Evolutionary conservation across 2,329 filamentous ascomycete genomes (phyloP), one percentile per base, ranked within the genome.

Genomic region (Venturia oleaginea): DNA sequence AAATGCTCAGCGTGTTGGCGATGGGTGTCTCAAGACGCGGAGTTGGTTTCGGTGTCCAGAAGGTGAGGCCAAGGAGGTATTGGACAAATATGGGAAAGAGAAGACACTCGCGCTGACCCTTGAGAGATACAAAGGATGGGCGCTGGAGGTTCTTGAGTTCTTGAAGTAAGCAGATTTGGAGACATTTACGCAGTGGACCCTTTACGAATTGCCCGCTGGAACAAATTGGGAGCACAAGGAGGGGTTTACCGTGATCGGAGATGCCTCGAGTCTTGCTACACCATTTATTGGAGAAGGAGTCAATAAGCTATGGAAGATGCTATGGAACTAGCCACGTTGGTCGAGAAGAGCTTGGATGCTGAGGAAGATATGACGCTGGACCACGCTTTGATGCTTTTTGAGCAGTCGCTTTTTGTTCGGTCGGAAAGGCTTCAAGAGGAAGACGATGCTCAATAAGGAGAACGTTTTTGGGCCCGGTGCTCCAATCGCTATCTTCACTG

Each of bases 181-280:
- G 13, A 79, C 75, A 3, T 67, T 78, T 65, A 71, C 72, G 5
- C 51, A 71, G 0, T 73, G 79, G 65, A 77, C 77, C 0, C 73
- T 87, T 1, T 85, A 81, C 69, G 78, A 79, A 69, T 76, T 87
- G 10, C 83, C 84, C 0, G 71, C 81, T 2, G 80, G 79, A 1
- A 70, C 76, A 57, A 71, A 68, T 2, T 86, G 83, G 83, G 65
- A 76, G 46, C 76, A 80, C 59, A 73, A 73, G n/a, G 70, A 73
- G 5, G 82, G 83, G 0, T 69, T 82, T 3, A 85, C 84, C 0
- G 69, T 85, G n/a, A 76, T 86, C 37, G 85, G 85, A 5, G 84
- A 86, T 68, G 82, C 84, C 0, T 84, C 84, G 11, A 84, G 87
- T 71, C 69, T 85, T 30, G 84, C 84, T 81, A 79, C 80, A 0